Evolutionary conservation across 352 stramenopile genomes (phyloP), one percentile per base, ranked within the genome.

Genomic region (Phytophthora multivora): DNA sequence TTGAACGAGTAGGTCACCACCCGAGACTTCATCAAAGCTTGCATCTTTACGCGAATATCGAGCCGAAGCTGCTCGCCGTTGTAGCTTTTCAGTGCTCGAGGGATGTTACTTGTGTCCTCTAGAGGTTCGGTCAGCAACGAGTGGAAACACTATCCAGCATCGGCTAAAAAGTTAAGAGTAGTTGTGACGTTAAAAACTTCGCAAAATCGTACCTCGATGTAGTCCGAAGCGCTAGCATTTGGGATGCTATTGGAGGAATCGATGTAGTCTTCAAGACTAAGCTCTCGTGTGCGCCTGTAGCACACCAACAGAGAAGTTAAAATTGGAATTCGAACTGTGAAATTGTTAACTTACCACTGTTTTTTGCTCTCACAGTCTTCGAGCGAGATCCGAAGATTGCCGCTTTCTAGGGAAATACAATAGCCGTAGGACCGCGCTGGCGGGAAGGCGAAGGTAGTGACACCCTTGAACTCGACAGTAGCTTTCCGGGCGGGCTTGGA

Each of bases 301-400:
- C 7, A 33, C 8, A 13, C 23, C 28, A 4, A 9, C 25, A 5
- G 55, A 56, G 25, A 36, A 51, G 45, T 46, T 63, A 15, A 31
- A n/a, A 64, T 51, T 5, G 13, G 35, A 19, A 6, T 10, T 10
- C 5, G 0, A 40, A 40, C 38, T 21, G 30, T 58, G 35, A 13
- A 6, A 26, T 9, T 16, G n/a, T 58, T 21, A 53, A 59, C 26
- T 52, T 61, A 54, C 42, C 59, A 61, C 18, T 66, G 50, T 47
- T 61, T 61, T 26, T 56, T 66, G 30, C 25, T 61, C n/a, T 25
- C 38, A 12, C 42, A 38, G 33, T 66, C 26, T 36, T 66, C 59
- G n/a, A 66, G 38, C 13, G 16, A 66, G 31, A 61, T 55, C 7
- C 50, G 52, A 19, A 66, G 38, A 28, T 66, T 55, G 13, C 45